These are phyloP conservation scores for Aspergillus alliaceus DNA, from an alignment of 2,329 filamentous ascomycete species.

Conservation along the genomic window DNA sequence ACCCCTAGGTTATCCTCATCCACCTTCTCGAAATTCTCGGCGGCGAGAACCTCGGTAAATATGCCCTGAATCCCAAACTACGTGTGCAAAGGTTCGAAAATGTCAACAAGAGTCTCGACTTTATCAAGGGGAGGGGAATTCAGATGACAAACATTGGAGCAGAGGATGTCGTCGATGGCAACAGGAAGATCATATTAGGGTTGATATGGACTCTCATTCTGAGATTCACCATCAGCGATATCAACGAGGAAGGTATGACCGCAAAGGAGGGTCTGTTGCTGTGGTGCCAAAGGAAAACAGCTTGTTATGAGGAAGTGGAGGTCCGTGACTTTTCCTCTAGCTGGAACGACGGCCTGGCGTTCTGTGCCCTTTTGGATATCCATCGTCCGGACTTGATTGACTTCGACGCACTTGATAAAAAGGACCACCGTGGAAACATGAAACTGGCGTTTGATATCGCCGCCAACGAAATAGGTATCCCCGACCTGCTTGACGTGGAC, in stretches of 20 bases:
- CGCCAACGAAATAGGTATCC: slow-evolving; percentile 93
- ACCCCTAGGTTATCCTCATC: slow-evolving; percentile 78
- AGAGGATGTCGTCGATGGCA: slow-evolving; percentile 97
- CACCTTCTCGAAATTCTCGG: slow-evolving; percentile 96
- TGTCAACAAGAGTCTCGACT: slow-evolving; percentile 92
- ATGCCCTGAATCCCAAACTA: slow-evolving; percentile 93
- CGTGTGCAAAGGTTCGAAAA: slow-evolving; percentile 98
- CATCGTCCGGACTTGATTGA: slow-evolving; percentile 96
- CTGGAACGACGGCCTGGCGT: slow-evolving; percentile 97
- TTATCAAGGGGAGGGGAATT: slow-evolving; percentile 85
- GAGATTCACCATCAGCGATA: slow-evolving; percentile 97
- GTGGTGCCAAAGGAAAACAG: slow-evolving; percentile 98
- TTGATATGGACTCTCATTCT: slow-evolving; percentile 98
- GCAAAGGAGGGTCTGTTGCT: slow-evolving; percentile 92
- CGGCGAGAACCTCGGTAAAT: slow-evolving; percentile 89
- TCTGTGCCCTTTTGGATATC: slow-evolving; percentile 94
- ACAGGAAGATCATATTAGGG: slow-evolving; percentile 94
- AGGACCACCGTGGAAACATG: slow-evolving; percentile 94
- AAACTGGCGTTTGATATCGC: slow-evolving; percentile 96
- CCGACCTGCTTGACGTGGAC: slow-evolving; percentile 91
- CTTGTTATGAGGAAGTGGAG: slow-evolving; percentile 96
- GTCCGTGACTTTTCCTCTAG: slow-evolving; percentile 92
- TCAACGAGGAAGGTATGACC: slow-evolving; percentile 96
- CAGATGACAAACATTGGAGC: slow-evolving; percentile 99
- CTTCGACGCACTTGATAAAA: slow-evolving; percentile 91